Evolutionary conservation across 2,329 filamentous ascomycete species (phyloP), one percentile per base, ranked within the genome.

Genomic region (Emergomyces orientalis): DNA sequence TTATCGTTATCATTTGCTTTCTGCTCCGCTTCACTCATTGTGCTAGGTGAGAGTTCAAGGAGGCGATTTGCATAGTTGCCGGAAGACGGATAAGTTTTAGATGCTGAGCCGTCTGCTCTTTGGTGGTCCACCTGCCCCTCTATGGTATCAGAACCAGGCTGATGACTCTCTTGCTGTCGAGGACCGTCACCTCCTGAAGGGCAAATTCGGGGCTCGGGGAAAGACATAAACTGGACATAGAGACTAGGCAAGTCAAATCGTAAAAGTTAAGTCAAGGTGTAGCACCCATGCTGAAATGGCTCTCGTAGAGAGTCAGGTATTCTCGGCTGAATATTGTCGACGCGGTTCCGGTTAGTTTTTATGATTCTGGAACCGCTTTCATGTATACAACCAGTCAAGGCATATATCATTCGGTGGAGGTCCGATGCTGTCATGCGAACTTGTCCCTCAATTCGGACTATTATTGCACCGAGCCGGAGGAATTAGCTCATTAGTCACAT

Each of bases 161-260:
- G 34, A 32, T 62, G 61, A 27, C n/a, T 39, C 25, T 62, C 52
- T 37, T 43, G n/a, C 45, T 60, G 56, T 34, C 3, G 45, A 47
- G 37, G 34, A 25, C 27, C 41, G 41, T n/a, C 27, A 30, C 34
- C 45, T 45, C 19, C 41, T 61, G 61, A 45, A 27, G 58, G 51
- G 52, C 30, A 34, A 34, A 43, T 51, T 59, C 54, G 54, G 37
- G 49, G 52, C 22, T 63, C 61, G 49, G 58, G 57, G 43, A 58
- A 52, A 60, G 62, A 65, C 63, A 65, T 65, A 62, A 57, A 62
- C 63, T 65, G 49, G 58, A 62, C 63, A 65, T 65, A 62, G 58
- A 62, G 57, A 13, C n/a, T 25, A 13, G 43, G 17, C 17, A 37
- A 34, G 13, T 32, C n/a, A 25, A 34, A 57, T 60, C 47, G 59